Base-by-base conservation (phyloP, 116 monocot species). In the Dioscorea cayenensis region DNA sequence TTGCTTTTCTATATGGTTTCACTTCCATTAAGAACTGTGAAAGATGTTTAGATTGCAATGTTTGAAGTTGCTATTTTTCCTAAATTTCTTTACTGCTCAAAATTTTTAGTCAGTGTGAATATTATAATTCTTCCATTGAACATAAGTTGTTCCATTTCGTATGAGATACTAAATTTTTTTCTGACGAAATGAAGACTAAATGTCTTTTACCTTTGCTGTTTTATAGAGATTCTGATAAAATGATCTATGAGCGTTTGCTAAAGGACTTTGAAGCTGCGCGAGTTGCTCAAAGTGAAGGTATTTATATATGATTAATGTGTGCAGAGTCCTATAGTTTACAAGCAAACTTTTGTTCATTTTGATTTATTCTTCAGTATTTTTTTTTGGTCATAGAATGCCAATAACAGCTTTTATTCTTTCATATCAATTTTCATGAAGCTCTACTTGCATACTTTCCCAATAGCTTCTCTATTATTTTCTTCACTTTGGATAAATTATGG, bases 171-270 rank as follows among this genome's bases (percentile, higher is more conserved):
- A 21, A 38, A 9, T 48, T 12, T 43, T 22, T 7, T 0, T 21
- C 43, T 43, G 32, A 32, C 20, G 66, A 20, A 71, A 19, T 35
- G 58, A 29, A 22, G 11, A 13, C 28, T 73, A 28, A 11, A 23
- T 59, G 64, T 14, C 17, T 12, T 35, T 60, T 37, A 22, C n/a
- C n/a, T 17, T 67, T 78, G 36, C 25, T 71, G 23, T 60, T 21
- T 20, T 28, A 64, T 63, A 97, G 97, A 88, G 97, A 97, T 61
- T 88, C 97, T 58, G 97, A 97, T 80, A 97, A 90, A 76, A 66
- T 93, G 84, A 75, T 93, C 60, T 97, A 79, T 86, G 83, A 90
- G 32, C 93, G 97, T 71, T 79, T 97, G 74, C 84, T 82, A 69
- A 97, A 85, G 69, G 97, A 97, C 77, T 93, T 97, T 83, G 85